phyloP scores from a whole-genome alignment of 495 filamentous ascomycete species.

The Neurospora sp. region DNA sequence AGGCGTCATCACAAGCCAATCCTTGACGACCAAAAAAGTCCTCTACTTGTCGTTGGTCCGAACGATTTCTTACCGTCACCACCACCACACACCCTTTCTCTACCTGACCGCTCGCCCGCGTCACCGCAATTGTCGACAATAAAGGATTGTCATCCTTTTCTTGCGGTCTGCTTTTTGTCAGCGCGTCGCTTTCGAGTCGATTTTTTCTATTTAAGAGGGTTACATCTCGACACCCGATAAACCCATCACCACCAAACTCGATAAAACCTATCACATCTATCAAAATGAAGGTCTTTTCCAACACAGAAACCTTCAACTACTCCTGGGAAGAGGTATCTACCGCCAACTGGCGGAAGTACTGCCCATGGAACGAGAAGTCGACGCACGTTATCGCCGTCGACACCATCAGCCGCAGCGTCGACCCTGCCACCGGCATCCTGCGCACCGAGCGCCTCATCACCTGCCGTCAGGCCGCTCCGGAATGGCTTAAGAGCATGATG shows the following conservation, averaged over 20 bases:
- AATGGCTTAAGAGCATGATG: conserved; percentile 72
- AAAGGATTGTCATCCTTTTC: neutral
- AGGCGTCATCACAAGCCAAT: neutral
- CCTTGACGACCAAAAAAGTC: neutral
- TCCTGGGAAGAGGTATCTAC: conserved; percentile 98
- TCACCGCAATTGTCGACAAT: neutral
- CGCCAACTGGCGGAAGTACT: conserved; percentile 99
- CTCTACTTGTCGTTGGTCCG: neutral
- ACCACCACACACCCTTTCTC: neutral
- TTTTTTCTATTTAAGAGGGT: neutral
- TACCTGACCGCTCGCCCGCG: neutral
- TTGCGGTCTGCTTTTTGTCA: conserved; percentile 1
- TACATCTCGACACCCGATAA: neutral
- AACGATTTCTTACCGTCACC: neutral
- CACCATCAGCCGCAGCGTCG: conserved; percentile 73
- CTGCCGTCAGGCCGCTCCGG: conserved; percentile 78
- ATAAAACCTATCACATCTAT: neutral
- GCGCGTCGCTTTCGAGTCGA: neutral
- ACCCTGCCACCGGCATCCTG: conserved; percentile 74
- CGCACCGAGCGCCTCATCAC: conserved; percentile 96
- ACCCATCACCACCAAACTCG: neutral
- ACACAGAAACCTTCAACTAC: conserved; percentile 83
- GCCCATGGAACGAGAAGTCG: conserved; percentile 93
- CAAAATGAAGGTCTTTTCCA: conserved; percentile 90
- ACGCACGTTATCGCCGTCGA: conserved; percentile 93